A percentile compares a stretch with the other conserved stretches of the same genome.
These are phyloP conservation scores for Jasminum sambac DNA, from an alignment of 257 asterid species.

Conservation along the genomic window DNA sequence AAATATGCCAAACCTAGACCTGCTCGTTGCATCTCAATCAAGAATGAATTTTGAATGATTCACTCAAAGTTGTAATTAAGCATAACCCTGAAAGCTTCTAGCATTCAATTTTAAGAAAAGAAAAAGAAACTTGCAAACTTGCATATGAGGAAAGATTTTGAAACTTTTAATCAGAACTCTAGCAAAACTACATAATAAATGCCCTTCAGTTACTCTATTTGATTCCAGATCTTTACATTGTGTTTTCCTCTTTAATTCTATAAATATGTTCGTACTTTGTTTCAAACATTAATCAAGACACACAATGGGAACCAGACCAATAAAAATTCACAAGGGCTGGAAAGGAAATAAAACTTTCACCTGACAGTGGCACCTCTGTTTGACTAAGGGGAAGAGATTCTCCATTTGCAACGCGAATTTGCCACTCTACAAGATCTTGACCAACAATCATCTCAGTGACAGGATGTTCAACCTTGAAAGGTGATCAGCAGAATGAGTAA, in stretches of 20 bases:
- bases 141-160: background rate
- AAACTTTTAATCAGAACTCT: background rate
- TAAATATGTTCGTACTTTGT: conserved; percentile 12
- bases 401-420: conserved; percentile 91
- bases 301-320: conserved; percentile 20
- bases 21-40: background rate
- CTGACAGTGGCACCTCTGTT: conserved; percentile 82
- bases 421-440: conserved; percentile 99
- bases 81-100: background rate
- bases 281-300: conserved; percentile 12
- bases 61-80: background rate
- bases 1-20: background rate
- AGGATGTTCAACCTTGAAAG: conserved; percentile 90
- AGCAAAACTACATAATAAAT: background rate
- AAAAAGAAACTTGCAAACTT: background rate
- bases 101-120: background rate
- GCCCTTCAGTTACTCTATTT: conserved; percentile 7
- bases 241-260: conserved; percentile 16
- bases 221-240: conserved; percentile 15
- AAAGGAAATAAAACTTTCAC: conserved; percentile 35
- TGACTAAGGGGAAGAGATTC: conserved; percentile 90
- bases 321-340: conserved; percentile 2
- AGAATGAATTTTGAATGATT: background rate
- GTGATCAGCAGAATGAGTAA: conserved; percentile 23
- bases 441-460: conserved; percentile 99